A percentile compares a stretch with the other conserved stretches of the same genome.
These are phyloP conservation scores for Yarrowia divulgata DNA, from an alignment of 805 yeast genomes.

Conservation along the genomic window DNA sequence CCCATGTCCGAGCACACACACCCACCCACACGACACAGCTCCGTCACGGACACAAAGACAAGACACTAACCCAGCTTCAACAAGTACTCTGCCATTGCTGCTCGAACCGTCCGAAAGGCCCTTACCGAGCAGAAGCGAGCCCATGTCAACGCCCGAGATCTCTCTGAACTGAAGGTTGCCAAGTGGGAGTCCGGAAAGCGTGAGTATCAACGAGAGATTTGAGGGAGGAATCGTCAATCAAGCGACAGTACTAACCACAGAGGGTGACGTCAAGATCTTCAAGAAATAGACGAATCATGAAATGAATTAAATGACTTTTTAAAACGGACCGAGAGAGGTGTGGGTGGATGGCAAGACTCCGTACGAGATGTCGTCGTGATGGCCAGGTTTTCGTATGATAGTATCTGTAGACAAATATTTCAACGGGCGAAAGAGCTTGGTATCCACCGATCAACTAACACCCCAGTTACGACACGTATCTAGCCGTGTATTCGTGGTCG, in stretches of 20 bases:
- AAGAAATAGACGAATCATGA: constrained; percentile 35
- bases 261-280: constrained; percentile 39
- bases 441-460: too few relatives aligned
- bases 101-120: constrained; percentile 84
- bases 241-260: constrained; percentile 35
- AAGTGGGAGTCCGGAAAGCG: constrained; percentile 71
- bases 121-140: constrained; percentile 86
- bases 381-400: too few relatives aligned
- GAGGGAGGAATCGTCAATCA: background rate
- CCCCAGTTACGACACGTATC: too few relatives aligned
- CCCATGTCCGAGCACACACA: background rate
- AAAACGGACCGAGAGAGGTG: background rate
- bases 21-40: background rate
- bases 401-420: too few relatives aligned
- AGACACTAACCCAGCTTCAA: constrained; percentile 60
- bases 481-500: too few relatives aligned
- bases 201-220: constrained; percentile 40
- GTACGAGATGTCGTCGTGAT: too few relatives aligned
- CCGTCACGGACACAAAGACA: background rate
- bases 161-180: constrained; percentile 75
- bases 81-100: constrained; percentile 90
- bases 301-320: constrained; percentile 36
- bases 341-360: background rate
- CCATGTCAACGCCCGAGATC: constrained; percentile 70
- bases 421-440: too few relatives aligned